Evolutionary conservation across 2,329 filamentous ascomycete genomes (phyloP), one percentile per base, ranked within the genome.

Genomic region (Bertia moriformis): DNA sequence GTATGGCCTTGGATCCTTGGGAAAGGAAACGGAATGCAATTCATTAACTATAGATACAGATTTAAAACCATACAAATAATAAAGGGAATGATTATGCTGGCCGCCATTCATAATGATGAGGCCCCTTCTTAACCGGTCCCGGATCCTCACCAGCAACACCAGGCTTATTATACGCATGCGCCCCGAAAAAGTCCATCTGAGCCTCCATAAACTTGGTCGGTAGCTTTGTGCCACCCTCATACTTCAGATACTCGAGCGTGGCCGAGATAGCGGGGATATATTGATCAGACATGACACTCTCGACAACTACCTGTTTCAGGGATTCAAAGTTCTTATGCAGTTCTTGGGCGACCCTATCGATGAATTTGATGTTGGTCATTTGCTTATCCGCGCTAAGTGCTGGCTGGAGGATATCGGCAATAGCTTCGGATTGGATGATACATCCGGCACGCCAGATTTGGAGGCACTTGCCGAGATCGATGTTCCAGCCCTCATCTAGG

Each of bases 161-260:
- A 14, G 32, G 32, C 32, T 35, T 60, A 49, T 82, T 74, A 50
- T 71, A 83, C 58, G 69, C 71, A 52, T 83, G 78, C 27, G 67
- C 65, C 0, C 79, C 78, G 51, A 84, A 84, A 49, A 75, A 82
- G 50, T 83, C 78, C 52, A 84, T 58, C 58, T 84, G 68, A 0
- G 78, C 78, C 55, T 83, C 78, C 58, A 78, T 77, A 49, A 84
- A 83, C 41, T 70, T 67, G 3, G 77, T 82, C 0, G 78, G 78
- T 20, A 84, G 52, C 42, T 68, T 66, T 3, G 66, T 70, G 14
- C 69, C 69, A 1, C 65, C 69, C 19, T 65, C 65, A 39, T 78
- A 78, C 55, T 84, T 83, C 47, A 78, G 57, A 48, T 79, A 83
- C 46, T 83, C 79, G 39, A 84, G 50, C 1, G 65, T 78, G 2